These are phyloP conservation scores for Pseudonitzschia delicatissima DNA, from an alignment of 108 stramenopile species.

Conservation along the genomic window DNA sequence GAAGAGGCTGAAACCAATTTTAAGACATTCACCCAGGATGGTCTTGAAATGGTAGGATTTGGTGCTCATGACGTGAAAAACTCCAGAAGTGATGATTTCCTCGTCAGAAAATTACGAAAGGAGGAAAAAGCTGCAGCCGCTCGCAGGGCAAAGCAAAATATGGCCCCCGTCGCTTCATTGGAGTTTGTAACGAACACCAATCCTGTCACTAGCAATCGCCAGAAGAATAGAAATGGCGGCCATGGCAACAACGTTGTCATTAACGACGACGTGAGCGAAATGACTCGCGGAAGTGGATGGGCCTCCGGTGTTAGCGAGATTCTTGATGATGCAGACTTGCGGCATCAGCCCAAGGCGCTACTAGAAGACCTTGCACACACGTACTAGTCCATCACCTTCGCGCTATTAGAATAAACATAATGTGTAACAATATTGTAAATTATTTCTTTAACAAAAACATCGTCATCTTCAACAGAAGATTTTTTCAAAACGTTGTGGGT, in stretches of 20 bases:
- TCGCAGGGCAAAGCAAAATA: background rate
- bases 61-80: background rate
- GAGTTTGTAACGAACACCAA: background rate
- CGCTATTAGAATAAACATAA: no score
- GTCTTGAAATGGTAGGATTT: background rate
- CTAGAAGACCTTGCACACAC: background rate
- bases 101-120: background rate
- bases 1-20: background rate
- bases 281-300: conserved; percentile 10
- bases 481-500: no score
- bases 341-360: background rate
- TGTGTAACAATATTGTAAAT: background rate
- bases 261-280: conserved; percentile 15
- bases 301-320: conserved; percentile 5
- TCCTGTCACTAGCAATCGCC: background rate
- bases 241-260: background rate
- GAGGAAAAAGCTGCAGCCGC: background rate
- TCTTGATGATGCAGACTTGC: conserved; percentile 1
- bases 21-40: background rate
- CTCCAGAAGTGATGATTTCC: background rate
- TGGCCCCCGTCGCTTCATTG: background rate
- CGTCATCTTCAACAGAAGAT: no score
- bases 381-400: no score
- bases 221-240: background rate
- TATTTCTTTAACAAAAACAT: no score